A percentile compares a stretch with the other conserved stretches of the same genome.
These are phyloP conservation scores for Colletotrichum simmondsii DNA, from an alignment of 2,329 filamentous ascomycete genomes.

Conservation along the genomic window DNA sequence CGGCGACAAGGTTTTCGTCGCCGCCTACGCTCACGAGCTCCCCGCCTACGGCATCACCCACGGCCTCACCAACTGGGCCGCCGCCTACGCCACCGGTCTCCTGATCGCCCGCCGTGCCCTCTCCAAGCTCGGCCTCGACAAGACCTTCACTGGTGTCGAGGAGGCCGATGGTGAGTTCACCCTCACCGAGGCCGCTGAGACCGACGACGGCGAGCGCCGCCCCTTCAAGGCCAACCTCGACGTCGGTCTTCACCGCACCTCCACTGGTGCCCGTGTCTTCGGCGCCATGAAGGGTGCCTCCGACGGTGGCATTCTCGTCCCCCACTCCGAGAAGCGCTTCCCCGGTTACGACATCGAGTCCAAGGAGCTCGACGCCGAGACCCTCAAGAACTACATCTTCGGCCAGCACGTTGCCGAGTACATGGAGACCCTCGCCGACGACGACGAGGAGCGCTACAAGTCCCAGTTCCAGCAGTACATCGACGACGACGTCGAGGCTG, in stretches of 20 bases:
- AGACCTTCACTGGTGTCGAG: conserved; percentile 94
- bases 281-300: conserved; percentile 99
- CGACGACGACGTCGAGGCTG: conserved; percentile 95
- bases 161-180: conserved; percentile 96
- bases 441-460: conserved; percentile 99
- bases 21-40: conserved; percentile 97
- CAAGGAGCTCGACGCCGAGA: conserved; percentile 98
- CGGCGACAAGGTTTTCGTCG: conserved; percentile 95
- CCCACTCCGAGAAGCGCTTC: conserved; percentile 99
- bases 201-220: conserved; percentile 90
- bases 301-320: conserved; percentile 95
- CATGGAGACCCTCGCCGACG: conserved; percentile 99
- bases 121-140: conserved; percentile 95
- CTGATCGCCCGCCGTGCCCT: conserved; percentile 96
- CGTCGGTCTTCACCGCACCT: conserved; percentile 96
- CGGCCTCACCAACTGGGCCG: conserved; percentile 99
- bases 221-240: conserved; percentile 99
- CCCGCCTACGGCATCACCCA: conserved; percentile 97
- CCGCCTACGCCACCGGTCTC: conserved; percentile 96
- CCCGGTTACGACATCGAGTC: conserved; percentile 96
- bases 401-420: conserved; percentile 99
- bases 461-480: conserved; percentile 98
- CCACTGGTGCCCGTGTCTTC: conserved; percentile 98
- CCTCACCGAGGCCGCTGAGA: conserved; percentile 93
- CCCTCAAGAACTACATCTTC: conserved; percentile 99